phyloP scores from a whole-genome alignment of 495 filamentous ascomycete species.

The Podospora tetraspora region DNA sequence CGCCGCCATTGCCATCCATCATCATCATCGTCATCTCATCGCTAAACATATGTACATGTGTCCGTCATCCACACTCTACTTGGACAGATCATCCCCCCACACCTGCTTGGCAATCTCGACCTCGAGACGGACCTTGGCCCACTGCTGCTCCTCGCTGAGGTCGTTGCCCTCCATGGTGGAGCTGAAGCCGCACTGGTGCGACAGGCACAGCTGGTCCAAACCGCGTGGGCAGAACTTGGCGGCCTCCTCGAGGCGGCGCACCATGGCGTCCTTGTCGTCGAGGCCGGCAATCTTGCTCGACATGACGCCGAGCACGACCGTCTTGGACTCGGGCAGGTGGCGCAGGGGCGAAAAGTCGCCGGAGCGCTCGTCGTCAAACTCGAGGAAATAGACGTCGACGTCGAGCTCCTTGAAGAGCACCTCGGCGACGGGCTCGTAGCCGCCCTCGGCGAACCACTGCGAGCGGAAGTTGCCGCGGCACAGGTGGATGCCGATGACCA shows the following conservation, averaged over 20 bases:
- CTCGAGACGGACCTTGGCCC: slow-evolving; percentile 43
- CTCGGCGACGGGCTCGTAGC: slow-evolving; percentile 63
- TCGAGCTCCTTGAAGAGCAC: slow-evolving; percentile 59
- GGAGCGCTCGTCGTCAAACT: slow-evolving; percentile 62
- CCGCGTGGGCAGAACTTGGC: slow-evolving; percentile 55
- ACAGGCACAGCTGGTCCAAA: slow-evolving; percentile 56
- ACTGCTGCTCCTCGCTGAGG: slow-evolving; percentile 55
- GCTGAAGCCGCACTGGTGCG: slow-evolving; percentile 65
- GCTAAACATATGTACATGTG: background rate
- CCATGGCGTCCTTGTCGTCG: slow-evolving; percentile 57
- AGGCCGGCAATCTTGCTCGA: slow-evolving; percentile 59
- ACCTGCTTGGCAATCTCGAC: slow-evolving; percentile 46
- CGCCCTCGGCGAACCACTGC: slow-evolving; percentile 59
- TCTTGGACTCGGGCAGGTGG: slow-evolving; percentile 58
- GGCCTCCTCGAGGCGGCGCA: slow-evolving; percentile 53
- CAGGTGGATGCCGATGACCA: slow-evolving; percentile 62
- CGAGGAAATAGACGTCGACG: slow-evolving; percentile 63
- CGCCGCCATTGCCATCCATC: background rate
- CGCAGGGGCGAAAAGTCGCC: slow-evolving; percentile 62
- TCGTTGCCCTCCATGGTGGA: slow-evolving; percentile 60
- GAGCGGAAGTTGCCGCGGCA: slow-evolving; percentile 58
- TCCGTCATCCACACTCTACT: slow-evolving; percentile 18
- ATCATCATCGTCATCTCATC: background rate
- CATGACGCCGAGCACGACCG: slow-evolving; percentile 60
- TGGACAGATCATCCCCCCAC: slow-evolving; percentile 41